phyloP scores from a whole-genome alignment of 2,329 filamentous ascomycete species.

The Fusarium goolgardi region DNA sequence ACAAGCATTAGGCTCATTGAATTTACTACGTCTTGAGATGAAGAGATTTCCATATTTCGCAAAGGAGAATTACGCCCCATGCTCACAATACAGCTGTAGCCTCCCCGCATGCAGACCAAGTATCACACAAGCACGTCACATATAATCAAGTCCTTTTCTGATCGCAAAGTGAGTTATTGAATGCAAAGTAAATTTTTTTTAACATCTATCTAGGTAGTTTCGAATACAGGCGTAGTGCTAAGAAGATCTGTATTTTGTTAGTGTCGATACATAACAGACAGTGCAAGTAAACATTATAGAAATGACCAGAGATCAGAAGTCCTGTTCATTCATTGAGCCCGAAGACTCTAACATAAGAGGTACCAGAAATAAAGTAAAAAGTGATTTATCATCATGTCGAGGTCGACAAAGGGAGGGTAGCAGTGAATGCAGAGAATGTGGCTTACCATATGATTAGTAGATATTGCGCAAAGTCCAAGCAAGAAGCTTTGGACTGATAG shows the following conservation, averaged over 20 bases:
- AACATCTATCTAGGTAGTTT: background rate
- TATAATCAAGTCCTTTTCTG: background rate
- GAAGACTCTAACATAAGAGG: slow-evolving; percentile 90
- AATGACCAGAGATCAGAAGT: slow-evolving; percentile 74
- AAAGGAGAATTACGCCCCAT: background rate
- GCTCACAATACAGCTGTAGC: background rate
- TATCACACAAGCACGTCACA: background rate
- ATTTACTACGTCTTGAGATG: slow-evolving; percentile 5
- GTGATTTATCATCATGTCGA: slow-evolving; percentile 77
- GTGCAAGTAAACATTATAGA: slow-evolving; percentile 15
- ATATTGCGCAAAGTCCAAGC: background rate
- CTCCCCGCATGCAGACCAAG: background rate
- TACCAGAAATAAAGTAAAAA: slow-evolving; percentile 84
- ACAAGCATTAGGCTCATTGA: slow-evolving; percentile 32
- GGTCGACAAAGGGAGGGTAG: slow-evolving; percentile 40
- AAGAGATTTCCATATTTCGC: background rate
- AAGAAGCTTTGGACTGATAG: background rate
- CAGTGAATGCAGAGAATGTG: background rate
- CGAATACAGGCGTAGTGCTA: no score
- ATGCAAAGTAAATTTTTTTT: background rate
- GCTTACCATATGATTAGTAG: slow-evolving; percentile 51
- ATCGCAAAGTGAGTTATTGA: background rate
- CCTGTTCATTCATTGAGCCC: slow-evolving; percentile 82
- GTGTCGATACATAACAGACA: slow-evolving; percentile 18
- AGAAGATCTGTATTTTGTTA: slow-evolving; percentile 35